These are phyloP conservation scores for Paraconiothyrium brasiliense DNA, from an alignment of 2,329 filamentous ascomycete species.

Conservation along the genomic window DNA sequence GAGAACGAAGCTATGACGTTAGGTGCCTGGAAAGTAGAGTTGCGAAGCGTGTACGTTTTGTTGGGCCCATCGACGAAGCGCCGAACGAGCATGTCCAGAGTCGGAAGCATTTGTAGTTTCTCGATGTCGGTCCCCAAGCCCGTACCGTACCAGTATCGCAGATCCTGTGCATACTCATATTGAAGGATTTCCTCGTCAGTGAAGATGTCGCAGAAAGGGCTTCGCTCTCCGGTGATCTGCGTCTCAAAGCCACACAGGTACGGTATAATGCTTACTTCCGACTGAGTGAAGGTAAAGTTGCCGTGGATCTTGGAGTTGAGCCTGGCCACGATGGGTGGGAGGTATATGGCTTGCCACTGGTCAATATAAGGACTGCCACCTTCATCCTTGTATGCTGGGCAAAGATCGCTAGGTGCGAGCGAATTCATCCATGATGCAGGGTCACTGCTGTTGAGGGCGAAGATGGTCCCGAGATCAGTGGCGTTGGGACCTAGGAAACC, in stretches of 20 bases:
- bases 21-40: constrained; percentile 61
- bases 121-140: constrained; percentile 66
- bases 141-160: constrained; percentile 73
- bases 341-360: constrained; percentile 62
- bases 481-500: constrained; percentile 69
- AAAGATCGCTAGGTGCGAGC: constrained; percentile 70
- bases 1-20: constrained; percentile 69
- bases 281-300: constrained; percentile 62
- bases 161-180: constrained; percentile 74
- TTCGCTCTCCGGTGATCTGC: constrained; percentile 68
- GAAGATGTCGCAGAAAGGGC: constrained; percentile 71
- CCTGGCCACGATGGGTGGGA: constrained; percentile 63
- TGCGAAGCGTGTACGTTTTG: constrained; percentile 57
- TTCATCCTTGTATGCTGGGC: constrained; percentile 66
- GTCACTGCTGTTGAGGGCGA: constrained; percentile 67
- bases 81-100: constrained; percentile 63
- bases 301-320: constrained; percentile 65
- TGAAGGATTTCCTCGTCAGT: constrained; percentile 68
- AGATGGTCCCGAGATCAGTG: constrained; percentile 63
- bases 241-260: constrained; percentile 78
- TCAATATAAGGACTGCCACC: constrained; percentile 59
- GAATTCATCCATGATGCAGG: constrained; percentile 68
- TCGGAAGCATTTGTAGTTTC: constrained; percentile 69
- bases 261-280: constrained; percentile 67
- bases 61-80: constrained; percentile 64